Base-by-base conservation (phyloP, 305 asterid species). In the Salvia sclarea region DNA sequence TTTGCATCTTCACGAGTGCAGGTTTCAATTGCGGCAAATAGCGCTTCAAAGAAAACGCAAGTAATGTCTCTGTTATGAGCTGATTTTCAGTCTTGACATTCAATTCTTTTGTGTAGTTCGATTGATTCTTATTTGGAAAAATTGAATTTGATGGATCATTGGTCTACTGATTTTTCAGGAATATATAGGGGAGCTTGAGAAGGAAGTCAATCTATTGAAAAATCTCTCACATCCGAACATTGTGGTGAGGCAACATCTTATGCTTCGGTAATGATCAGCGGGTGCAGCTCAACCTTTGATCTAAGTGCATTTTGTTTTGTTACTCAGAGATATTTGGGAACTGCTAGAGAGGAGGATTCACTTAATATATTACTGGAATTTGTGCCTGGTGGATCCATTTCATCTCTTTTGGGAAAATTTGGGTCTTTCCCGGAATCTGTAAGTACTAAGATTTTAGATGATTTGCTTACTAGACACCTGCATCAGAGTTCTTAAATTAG, bases 391-490 rank as follows among this genome's bases (percentile, higher is more conserved):
- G 99, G 99, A 76, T 91, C 98, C 55, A 94, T 94, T 73, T 85
- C 99, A 48, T 94, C 99, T 50, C 99, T 94, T 41, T 64, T 94
- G 83, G 99, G 95, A 64, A 91, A 91, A 72, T 91, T 94, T 71
- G 99, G 97, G 79, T 94, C 98, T 70, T 89, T 94, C 69, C 98
- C 98, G 2, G 99, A 94, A 82, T 86, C 98, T 70, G 98, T 91
- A 77, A 84, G 99, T 86, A 8, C 53, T 59, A 56, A 25, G 48
- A 57, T 69, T 48, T 48, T 49, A 31, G 50, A 21, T 64, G 30
- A 69, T 24, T 48, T 57, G 13, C 25, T 49, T 71, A 37, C 45
- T 31, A 25, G 4, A 16, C 9, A 43, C 31, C 9, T 50, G 52
- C 72, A 30, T 43, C 38, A 30, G 16, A n/a, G 54, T 55, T 67